Evolutionary conservation across 1,284 basidiomycete species (phyloP).

Genomic region (Heterobasidion occidentale): DNA sequence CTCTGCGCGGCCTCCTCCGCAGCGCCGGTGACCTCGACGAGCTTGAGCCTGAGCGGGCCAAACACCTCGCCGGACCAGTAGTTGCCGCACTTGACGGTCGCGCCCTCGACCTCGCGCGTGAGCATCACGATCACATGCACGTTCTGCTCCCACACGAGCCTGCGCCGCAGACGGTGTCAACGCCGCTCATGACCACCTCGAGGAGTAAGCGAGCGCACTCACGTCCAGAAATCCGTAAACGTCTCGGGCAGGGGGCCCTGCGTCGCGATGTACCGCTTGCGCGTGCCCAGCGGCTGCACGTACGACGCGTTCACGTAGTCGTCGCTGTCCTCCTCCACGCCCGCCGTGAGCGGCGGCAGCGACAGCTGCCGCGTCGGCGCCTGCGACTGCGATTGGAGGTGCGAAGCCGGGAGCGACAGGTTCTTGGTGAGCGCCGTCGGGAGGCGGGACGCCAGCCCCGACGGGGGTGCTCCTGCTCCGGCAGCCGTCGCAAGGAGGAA

Average conservation of each 20-base stretch:
- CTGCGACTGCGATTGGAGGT: conserved; percentile 6
- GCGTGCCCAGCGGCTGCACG: conserved; percentile 79
- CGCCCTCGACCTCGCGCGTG: conserved; percentile 86
- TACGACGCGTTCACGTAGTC: conserved; percentile 95
- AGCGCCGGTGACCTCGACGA: conserved; percentile 44
- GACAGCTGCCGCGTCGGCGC: neutral
- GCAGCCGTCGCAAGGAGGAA: conserved; percentile 7
- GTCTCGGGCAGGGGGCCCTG: conserved; percentile 92
- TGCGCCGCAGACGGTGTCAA: conserved; percentile 21
- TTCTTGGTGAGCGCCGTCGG: neutral
- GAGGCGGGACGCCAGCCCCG: too few relatives aligned
- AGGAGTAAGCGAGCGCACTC: conserved; percentile 25
- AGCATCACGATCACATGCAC: conserved; percentile 82
- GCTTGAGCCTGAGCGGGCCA: conserved; percentile 60
- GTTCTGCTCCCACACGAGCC: conserved; percentile 77
- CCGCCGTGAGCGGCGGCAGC: conserved; percentile 1
- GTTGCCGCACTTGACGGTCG: conserved; percentile 83
- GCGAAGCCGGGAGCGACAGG: conserved; percentile 2
- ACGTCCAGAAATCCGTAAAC: conserved; percentile 95
- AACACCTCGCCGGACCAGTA: conserved; percentile 81
- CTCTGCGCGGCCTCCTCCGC: conserved; percentile 3
- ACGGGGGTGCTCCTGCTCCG: neutral
- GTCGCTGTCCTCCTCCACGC: conserved; percentile 26
- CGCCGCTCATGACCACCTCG: neutral
- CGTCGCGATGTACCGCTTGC: conserved; percentile 86